Percentiles rank a stretch among this genome's conserved stretches.
These are phyloP conservation scores for Xylariaceae sp. DNA, from an alignment of 2,329 filamentous ascomycete genomes.

Conservation along the genomic window DNA sequence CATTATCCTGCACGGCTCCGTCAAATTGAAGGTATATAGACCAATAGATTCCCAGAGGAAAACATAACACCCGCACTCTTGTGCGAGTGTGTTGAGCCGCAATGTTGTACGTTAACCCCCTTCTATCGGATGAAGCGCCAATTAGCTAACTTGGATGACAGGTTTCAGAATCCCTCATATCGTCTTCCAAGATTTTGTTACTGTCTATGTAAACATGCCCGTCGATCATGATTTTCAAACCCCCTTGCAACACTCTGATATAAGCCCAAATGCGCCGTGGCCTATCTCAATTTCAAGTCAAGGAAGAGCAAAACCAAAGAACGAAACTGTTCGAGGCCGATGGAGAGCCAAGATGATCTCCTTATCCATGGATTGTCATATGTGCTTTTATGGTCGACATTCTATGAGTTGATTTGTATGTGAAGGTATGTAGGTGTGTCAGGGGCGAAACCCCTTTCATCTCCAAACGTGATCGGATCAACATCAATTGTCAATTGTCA, in stretches of 20 bases:
- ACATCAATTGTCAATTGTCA: not conserved
- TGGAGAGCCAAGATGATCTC: not conserved
- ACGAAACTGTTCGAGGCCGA: slow-evolving; percentile 15
- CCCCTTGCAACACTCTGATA: slow-evolving; percentile 33
- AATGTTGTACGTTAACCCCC: not conserved
- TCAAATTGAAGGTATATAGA: slow-evolving; percentile 7
- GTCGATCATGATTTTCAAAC: not conserved
- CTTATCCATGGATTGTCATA: slow-evolving; percentile 1
- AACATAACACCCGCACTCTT: not conserved
- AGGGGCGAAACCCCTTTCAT: not conserved
- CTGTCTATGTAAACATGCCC: not conserved
- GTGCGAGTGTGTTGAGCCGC: not conserved
- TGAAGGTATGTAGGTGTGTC: not conserved
- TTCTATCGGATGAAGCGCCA: not conserved
- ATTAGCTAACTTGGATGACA: slow-evolving; percentile 4
- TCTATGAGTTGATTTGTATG: not conserved
- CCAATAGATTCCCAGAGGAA: not conserved
- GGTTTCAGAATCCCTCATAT: not conserved
- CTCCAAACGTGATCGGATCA: not conserved
- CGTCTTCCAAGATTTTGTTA: not conserved
- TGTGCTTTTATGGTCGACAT: slow-evolving; percentile 25
- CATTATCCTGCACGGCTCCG: slow-evolving; percentile 10
- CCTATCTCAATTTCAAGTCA: slow-evolving; percentile 32
- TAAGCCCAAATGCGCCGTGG: slow-evolving; percentile 27
- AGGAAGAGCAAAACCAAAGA: slow-evolving; percentile 25